A percentile compares a stretch with the other conserved stretches of the same genome.
These are phyloP conservation scores for Oryza glumipatula DNA, from an alignment of 176 grass and related monocot species.

Conservation along the genomic window DNA sequence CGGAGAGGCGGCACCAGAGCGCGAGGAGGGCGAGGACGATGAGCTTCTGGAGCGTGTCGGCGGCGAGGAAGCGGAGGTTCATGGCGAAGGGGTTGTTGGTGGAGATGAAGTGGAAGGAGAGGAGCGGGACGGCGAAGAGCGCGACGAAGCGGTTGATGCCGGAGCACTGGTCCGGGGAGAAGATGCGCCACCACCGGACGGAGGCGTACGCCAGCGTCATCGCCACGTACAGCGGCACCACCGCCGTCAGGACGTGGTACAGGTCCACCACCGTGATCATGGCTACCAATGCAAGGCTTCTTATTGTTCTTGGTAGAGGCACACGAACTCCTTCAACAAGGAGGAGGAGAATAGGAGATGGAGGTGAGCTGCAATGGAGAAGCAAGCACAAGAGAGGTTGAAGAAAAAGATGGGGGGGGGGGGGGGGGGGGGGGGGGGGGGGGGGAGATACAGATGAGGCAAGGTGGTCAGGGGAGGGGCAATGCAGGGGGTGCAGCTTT, in stretches of 20 bases:
- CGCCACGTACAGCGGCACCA: conserved; percentile 77
- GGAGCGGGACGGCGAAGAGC: conserved; percentile 72
- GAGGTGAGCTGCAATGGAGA: neutral
- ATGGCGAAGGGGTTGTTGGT: conserved; percentile 71
- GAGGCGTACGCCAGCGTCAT: conserved; percentile 84
- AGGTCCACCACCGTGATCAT: conserved; percentile 69
- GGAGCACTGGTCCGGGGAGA: conserved; percentile 72
- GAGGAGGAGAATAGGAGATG: neutral
- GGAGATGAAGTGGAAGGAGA: conserved; percentile 84
- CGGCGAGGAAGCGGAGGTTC: conserved; percentile 74
- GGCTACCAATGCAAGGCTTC: no score
- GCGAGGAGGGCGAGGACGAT: conserved; percentile 50
- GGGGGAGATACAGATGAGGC: conserved; percentile 21
- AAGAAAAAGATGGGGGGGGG: neutral
- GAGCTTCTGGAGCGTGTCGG: conserved; percentile 77
- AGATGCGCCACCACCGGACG: conserved; percentile 79
- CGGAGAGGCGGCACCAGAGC: conserved; percentile 46
- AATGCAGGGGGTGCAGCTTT: neutral
- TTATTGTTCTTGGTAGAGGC: neutral
- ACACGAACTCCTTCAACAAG: no score
- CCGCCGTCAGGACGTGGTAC: conserved; percentile 72
- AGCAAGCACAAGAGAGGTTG: neutral
- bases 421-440: neutral
- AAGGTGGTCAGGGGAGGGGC: conserved; percentile 22
- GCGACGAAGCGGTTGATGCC: conserved; percentile 87